These are phyloP conservation scores for Pugionium cornutum DNA, from an alignment of 345 rosid genomes.

Conservation along the genomic window DNA sequence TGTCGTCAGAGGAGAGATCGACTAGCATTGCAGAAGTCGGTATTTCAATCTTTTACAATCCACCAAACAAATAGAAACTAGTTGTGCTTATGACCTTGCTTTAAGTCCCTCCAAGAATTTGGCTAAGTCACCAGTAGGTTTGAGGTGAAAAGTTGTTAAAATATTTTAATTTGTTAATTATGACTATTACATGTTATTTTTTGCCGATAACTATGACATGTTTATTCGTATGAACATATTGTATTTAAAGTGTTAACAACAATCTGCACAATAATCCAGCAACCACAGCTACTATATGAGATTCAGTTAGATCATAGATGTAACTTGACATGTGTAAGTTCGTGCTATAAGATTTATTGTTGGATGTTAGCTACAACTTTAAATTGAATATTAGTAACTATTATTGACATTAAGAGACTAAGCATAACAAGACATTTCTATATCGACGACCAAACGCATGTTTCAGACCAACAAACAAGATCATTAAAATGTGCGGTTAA, in stretches of 20 bases:
- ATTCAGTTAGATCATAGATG: conserved; percentile 12
- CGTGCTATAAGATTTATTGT: not conserved
- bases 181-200: too few relatives aligned
- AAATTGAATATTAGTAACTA: conserved; percentile 5
- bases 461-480: conserved; percentile 6
- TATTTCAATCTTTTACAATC: too few relatives aligned
- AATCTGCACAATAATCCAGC: not conserved
- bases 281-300: not conserved
- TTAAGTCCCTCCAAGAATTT: conserved; percentile 19
- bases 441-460: not conserved
- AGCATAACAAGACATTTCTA: not conserved
- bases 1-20: too few relatives aligned
- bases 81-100: conserved; percentile 26
- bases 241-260: not conserved
- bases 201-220: too few relatives aligned
- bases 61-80: too few relatives aligned
- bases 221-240: not conserved
- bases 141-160: conserved; percentile 31
- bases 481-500: not conserved
- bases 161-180: not conserved
- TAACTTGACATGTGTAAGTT: not conserved
- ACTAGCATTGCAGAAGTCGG: too few relatives aligned
- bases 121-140: conserved; percentile 29
- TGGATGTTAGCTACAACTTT: not conserved
- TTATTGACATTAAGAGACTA: conserved; percentile 8